phyloP scores from a whole-genome alignment of 73 alveolate species.

The Paramecium biaurelia region DNA sequence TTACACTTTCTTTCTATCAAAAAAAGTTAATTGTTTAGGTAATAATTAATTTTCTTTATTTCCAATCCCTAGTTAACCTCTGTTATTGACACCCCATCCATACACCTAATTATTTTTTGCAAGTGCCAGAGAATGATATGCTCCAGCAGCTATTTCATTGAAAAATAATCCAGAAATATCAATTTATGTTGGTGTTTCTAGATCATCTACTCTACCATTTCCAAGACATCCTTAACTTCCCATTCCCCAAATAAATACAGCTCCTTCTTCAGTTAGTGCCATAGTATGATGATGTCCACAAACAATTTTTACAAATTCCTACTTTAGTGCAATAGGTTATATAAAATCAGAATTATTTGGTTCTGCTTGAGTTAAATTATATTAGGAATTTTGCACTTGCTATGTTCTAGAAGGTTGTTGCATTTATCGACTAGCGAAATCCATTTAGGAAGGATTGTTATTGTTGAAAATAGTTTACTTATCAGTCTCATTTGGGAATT shows the following conservation, averaged over 20 bases:
- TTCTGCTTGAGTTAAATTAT: not conserved
- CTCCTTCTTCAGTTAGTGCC: slow-evolving; percentile 20
- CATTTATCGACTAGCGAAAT: not conserved
- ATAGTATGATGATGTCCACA: slow-evolving; percentile 68
- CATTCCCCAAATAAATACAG: slow-evolving; percentile 54
- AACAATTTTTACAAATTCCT: slow-evolving; percentile 29
- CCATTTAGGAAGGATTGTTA: not conserved
- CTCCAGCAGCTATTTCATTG: slow-evolving; percentile 55
- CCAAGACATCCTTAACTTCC: slow-evolving; percentile 65
- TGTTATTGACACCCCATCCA: slow-evolving; percentile 59
- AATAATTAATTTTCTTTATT: slow-evolving; percentile 43
- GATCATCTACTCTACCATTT: slow-evolving; percentile 54
- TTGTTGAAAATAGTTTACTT: not conserved
- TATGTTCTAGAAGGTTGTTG: not conserved
- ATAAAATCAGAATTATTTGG: not conserved
- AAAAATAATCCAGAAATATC: not conserved
- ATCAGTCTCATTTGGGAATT: not conserved
- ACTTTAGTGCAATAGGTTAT: not conserved
- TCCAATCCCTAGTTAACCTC: slow-evolving; percentile 62
- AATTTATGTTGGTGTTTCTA: slow-evolving; percentile 11
- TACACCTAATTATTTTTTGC: slow-evolving; percentile 13
- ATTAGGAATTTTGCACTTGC: not conserved
- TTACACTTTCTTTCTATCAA: not conserved
- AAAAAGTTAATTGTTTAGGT: slow-evolving; percentile 14
- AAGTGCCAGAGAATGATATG: slow-evolving; percentile 60